Base-by-base conservation (phyloP, 2,329 filamentous ascomycete genomes). In the Fusarium luffae region DNA sequence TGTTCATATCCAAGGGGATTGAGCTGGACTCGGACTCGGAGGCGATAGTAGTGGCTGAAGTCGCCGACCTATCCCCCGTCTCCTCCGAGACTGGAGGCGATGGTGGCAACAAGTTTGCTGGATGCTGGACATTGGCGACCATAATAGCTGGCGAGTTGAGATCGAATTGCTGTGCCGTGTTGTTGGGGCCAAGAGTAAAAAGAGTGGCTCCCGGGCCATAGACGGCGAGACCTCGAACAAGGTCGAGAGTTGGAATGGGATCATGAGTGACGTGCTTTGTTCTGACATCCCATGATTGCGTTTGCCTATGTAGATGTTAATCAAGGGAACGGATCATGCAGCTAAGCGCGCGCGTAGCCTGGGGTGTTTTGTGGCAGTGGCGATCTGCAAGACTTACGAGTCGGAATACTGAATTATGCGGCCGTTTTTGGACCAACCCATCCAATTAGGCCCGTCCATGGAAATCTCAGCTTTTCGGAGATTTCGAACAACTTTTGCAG, bases 381-480 rank as follows among this genome's bases (percentile, higher is more conserved):
- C 42, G 65, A 55, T 54, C 18, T 41, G 51, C 59, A 32, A 42
- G 57, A 88, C 93, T 83, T 85, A 97, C 94, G 91, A 90, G 80
- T 98, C 93, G 7, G 93, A 92, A 80, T 90, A 94, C 80, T 99
- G 96, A 69, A 99, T 90, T 70, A 99, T 94, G 71, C 94, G 92
- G 41, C 96, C 96, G 82, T 97, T 98, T 82, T 98, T 98, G 0
- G 96, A 98, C 96, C 96, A 99, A 21, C 90, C 92, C 85, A 98
- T 94, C 96, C 96, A 99, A 78, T 97, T 97, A 40, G 93, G 91
- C 2, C 93, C 93, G 4, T 89, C 82, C 34, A 89, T 83, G 71
- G 87, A 90, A 70, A 90, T 90, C 66, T 97, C 94, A 10, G 90
- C 90, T 74, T 92, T 87, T 78, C 93, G 95, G 50, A 99, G 83